Percentiles rank a stretch among this genome's conserved stretches.
Evolutionary conservation across 257 asterid genomes (phyloP).

Genomic region (Solanum medicagineum): DNA sequence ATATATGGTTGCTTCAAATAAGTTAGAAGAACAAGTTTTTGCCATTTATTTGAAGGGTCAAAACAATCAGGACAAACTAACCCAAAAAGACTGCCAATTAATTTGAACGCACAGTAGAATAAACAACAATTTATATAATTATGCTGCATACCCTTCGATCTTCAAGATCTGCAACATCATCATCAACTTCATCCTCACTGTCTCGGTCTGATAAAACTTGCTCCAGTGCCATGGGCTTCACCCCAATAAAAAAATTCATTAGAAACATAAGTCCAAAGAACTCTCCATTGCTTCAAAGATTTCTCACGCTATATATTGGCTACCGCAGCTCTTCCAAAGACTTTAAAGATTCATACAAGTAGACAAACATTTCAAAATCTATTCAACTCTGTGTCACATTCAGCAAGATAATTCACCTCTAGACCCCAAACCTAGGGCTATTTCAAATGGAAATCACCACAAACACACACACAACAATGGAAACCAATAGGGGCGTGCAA

Average conservation of each 20-base stretch:
- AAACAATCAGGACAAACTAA: not conserved
- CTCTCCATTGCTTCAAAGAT: not conserved
- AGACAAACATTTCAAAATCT: not conserved
- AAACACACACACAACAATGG: not conserved
- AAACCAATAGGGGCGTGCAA: not conserved
- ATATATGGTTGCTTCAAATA: not conserved
- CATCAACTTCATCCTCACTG: conserved; percentile 99
- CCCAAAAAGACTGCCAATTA: not conserved
- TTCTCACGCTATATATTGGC: not conserved
- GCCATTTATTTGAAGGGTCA: not conserved
- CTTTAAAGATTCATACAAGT: not conserved
- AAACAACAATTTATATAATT: not conserved
- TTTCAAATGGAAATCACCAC: not conserved
- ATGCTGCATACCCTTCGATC: conserved; percentile 71
- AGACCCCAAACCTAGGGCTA: not conserved
- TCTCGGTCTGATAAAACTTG: conserved; percentile 92
- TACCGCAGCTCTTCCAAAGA: not conserved
- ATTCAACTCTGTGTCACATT: not conserved
- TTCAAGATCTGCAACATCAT: conserved; percentile 97
- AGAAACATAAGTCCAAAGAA: not conserved
- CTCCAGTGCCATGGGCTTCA: conserved; percentile 93
- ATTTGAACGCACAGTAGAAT: not conserved
- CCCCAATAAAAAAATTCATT: not conserved
- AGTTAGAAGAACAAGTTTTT: not conserved
- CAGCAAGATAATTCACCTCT: not conserved